Evolutionary conservation across 2,329 filamentous ascomycete species (phyloP), one percentile per base, ranked within the genome.

Genomic region (Ophiocordyceps polyrhachis-furcata): DNA sequence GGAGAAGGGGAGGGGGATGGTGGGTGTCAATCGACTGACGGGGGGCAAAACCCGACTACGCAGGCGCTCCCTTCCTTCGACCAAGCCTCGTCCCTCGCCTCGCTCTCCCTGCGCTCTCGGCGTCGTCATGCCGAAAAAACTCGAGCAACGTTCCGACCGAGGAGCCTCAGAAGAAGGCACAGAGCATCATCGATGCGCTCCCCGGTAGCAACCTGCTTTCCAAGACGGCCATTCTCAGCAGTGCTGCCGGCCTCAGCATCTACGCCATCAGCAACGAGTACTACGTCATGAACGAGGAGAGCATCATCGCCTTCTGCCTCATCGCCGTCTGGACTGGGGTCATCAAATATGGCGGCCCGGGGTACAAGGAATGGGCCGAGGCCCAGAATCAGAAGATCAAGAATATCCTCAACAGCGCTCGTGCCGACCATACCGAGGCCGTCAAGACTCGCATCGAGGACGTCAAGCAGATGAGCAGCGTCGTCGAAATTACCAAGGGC

Each of bases 191-290:
- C 60, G 87, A 98, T 59, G 73, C 88, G 51, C 76, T 98, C 45
- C 91, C 91, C 59, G 91, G 93, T 57, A 94, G 77, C 76, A 89
- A 76, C 61, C 73, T 95, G 53, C 71, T 93, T 62, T 93, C 86
- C 67, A 98, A 98, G 81, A 87, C 86, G 56, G 91, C 91, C 60
- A 89, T 95, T 63, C 82, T 98, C 59, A 96, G 89, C 61, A 88
- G 86, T 58, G 81, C 82, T 53, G 85, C 91, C 59, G 89, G 83
- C 69, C 68, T 93, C 57, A 88, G 84, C 59, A 76, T 93, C 65
- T 93, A 91, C 63, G 91, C 87, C 60, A 87, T 98, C 70, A 93
- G 84, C 80, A 98, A 93, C 71, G 91, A 98, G 78, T 87, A 96
- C 74, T 96, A 95, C 70, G 87, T 98, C 64, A 76, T 98, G 69